These are phyloP conservation scores for Leccinum olivaceoglutinosum DNA, from an alignment of 1,284 basidiomycete genomes.

Conservation along the genomic window DNA sequence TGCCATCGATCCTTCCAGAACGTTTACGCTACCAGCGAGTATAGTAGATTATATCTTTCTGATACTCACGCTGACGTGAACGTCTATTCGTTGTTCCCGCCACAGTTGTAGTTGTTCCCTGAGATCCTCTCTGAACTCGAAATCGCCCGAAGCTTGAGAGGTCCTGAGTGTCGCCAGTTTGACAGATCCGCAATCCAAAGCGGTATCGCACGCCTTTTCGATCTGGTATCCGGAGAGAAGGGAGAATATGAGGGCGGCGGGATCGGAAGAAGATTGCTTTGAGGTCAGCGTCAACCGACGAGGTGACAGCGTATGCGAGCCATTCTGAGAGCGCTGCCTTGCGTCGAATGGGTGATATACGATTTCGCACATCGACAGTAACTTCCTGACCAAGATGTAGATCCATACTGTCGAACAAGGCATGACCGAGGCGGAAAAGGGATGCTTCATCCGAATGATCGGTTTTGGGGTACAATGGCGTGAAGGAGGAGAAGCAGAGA, in stretches of 20 bases:
- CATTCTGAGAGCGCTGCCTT: slow-evolving; percentile 83
- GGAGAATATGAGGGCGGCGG: slow-evolving; percentile 62
- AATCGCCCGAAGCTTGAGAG: slow-evolving; percentile 83
- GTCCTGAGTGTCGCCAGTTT: slow-evolving; percentile 92
- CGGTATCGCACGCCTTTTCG: slow-evolving; percentile 74
- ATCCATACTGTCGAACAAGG: slow-evolving; percentile 83
- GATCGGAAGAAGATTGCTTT: slow-evolving; percentile 41
- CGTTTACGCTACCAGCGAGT: too few species aligned
- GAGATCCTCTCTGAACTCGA: slow-evolving; percentile 73
- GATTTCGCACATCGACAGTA: slow-evolving; percentile 54
- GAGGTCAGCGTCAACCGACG: slow-evolving; percentile 74
- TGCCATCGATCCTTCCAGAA: too few species aligned
- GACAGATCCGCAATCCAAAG: slow-evolving; percentile 73
- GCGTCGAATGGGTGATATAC: slow-evolving; percentile 62
- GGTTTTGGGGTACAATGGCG: slow-evolving; percentile 64
- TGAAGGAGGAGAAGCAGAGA: slow-evolving; percentile 80
- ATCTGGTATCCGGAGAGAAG: slow-evolving; percentile 87
- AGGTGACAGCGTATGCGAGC: slow-evolving; percentile 75
- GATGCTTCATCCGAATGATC: slow-evolving; percentile 76
- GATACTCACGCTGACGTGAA: too few species aligned
- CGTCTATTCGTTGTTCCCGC: slow-evolving; percentile 50
- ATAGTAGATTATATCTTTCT: too few species aligned
- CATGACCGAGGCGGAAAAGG: slow-evolving; percentile 85
- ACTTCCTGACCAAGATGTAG: slow-evolving; percentile 55
- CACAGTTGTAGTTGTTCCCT: slow-evolving; percentile 79